These are phyloP conservation scores for Toxicodendron radicans DNA, from an alignment of 345 rosid genomes.

Conservation along the genomic window DNA sequence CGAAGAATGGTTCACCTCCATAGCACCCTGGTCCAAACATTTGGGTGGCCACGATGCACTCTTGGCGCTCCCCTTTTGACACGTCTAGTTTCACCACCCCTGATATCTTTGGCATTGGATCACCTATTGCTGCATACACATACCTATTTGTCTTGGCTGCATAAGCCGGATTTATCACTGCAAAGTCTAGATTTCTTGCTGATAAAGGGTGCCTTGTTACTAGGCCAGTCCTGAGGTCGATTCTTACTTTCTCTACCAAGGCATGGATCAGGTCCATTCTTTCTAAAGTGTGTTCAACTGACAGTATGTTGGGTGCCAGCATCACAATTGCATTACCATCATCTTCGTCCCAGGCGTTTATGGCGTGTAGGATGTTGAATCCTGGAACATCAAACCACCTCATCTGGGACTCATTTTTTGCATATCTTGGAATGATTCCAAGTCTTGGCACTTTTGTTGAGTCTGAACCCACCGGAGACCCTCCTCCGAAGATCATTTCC, in stretches of 20 bases:
- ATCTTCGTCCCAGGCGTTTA: slow-evolving; percentile 66
- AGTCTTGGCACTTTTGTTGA: slow-evolving; percentile 44
- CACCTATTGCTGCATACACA: slow-evolving; percentile 54
- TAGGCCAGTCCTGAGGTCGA: slow-evolving; percentile 41
- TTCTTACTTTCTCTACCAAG: slow-evolving; percentile 44
- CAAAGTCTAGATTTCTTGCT: slow-evolving; percentile 55
- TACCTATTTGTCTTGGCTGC: slow-evolving; percentile 39
- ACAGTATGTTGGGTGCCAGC: slow-evolving; percentile 55
- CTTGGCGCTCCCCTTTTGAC: slow-evolving; percentile 30
- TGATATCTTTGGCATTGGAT: slow-evolving; percentile 54
- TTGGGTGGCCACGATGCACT: slow-evolving; percentile 45
- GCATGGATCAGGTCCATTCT: slow-evolving; percentile 55
- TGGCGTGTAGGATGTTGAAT: slow-evolving; percentile 47
- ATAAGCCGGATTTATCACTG: slow-evolving; percentile 41
- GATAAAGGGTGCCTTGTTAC: slow-evolving; percentile 50
- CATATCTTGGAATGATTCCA: slow-evolving; percentile 51
- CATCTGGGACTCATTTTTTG: slow-evolving; percentile 45
- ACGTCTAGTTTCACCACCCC: slow-evolving; percentile 58
- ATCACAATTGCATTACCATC: slow-evolving; percentile 42
- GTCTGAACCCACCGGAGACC: slow-evolving; percentile 48
- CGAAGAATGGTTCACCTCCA: slow-evolving; percentile 66
- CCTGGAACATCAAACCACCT: slow-evolving; percentile 67
- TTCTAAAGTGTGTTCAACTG: slow-evolving; percentile 57
- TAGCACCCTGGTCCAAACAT: slow-evolving; percentile 46
- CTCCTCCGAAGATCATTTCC: slow-evolving; percentile 47